Evolutionary conservation across 2,329 filamentous ascomycete species (phyloP).

Genomic region (Ilyonectria sp.): DNA sequence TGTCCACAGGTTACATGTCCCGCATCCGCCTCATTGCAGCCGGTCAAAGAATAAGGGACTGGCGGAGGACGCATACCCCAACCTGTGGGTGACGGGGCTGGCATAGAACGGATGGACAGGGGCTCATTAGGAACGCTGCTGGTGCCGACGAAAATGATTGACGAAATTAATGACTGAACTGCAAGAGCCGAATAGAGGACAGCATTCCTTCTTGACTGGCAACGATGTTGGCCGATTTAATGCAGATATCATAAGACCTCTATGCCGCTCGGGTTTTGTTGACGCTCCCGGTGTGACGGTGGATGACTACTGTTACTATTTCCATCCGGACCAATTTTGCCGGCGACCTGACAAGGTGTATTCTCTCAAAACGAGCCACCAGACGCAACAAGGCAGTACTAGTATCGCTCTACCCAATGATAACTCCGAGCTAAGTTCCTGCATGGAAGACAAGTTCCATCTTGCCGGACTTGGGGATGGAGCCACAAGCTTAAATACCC

Average conservation of each 20-base stretch:
- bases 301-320: neutral
- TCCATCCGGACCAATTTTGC: neutral
- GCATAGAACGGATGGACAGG: neutral
- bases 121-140: neutral
- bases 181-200: neutral
- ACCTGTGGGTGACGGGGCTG: neutral
- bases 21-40: neutral
- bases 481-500: neutral
- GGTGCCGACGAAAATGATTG: neutral
- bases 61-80: neutral
- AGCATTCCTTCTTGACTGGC: neutral
- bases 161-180: neutral
- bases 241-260: neutral
- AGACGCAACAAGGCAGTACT: neutral
- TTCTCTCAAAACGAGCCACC: neutral
- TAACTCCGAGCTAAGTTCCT: neutral
- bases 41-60: neutral
- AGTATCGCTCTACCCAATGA: neutral
- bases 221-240: neutral
- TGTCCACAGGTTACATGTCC: slow-evolving; percentile 25
- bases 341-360: neutral
- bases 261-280: neutral
- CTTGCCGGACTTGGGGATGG: neutral
- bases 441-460: neutral
- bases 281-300: neutral